These are phyloP conservation scores for Wickerhamomyces hampshirensis DNA, from an alignment of 805 yeast genomes.

Conservation along the genomic window DNA sequence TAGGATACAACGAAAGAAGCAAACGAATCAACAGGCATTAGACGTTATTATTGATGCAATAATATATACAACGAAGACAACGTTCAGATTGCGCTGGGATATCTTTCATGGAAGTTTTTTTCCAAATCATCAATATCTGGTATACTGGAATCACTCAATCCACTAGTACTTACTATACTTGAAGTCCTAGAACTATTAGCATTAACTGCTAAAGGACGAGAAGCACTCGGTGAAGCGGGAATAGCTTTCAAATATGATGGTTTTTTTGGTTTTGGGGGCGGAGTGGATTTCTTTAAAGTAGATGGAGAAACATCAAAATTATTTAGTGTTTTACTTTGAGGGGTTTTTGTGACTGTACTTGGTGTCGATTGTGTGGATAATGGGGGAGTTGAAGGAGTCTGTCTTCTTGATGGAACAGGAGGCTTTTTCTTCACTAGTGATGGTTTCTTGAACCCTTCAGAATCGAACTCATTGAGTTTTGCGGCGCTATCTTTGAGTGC, in stretches of 20 bases:
- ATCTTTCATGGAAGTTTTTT: constrained; percentile 49
- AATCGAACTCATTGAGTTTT: constrained; percentile 10
- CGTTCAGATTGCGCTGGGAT: constrained; percentile 52
- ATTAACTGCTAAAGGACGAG: constrained; percentile 4
- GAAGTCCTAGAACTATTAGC: constrained; percentile 8
- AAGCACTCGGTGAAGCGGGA: constrained; percentile 8
- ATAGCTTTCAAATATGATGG: constrained; percentile 48
- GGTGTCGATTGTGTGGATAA: constrained; percentile 23
- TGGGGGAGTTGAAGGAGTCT: constrained; percentile 22
- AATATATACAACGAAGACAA: neutral
- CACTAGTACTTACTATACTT: constrained; percentile 6
- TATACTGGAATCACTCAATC: constrained; percentile 36
- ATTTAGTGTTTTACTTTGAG: constrained; percentile 4
- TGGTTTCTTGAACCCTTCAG: constrained; percentile 27
- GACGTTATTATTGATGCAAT: neutral
- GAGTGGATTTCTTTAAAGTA: constrained; percentile 17
- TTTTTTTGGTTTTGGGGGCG: constrained; percentile 61
- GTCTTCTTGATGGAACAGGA: constrained; percentile 14
- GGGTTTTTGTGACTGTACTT: constrained; percentile 23
- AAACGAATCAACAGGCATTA: neutral
- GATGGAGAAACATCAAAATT: constrained; percentile 10
- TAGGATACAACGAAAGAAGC: neutral
- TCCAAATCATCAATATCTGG: constrained; percentile 59
- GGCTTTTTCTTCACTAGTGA: constrained; percentile 12
- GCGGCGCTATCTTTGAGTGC: constrained; percentile 35